Evolutionary conservation across 2,329 filamentous ascomycete species (phyloP).

Genomic region (Alternaria consortialis): DNA sequence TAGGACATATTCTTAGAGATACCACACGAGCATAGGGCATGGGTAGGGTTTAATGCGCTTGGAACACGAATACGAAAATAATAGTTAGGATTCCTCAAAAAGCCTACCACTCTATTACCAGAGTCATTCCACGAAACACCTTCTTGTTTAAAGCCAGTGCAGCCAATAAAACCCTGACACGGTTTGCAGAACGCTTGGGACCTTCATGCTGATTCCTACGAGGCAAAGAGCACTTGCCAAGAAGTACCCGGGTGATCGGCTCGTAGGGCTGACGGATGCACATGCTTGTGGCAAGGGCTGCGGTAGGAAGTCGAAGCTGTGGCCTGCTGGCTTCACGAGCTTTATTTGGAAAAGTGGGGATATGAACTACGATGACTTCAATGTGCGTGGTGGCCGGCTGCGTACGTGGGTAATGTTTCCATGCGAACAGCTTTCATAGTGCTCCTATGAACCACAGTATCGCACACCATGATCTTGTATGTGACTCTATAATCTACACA

Average conservation of each 20-base stretch:
- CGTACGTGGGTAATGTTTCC: not conserved
- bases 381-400: not conserved
- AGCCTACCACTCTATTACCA: not conserved
- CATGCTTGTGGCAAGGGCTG: not conserved
- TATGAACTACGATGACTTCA: not conserved
- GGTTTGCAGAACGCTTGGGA: not conserved
- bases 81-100: not conserved
- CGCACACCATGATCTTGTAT: not conserved
- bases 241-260: conserved; percentile 1
- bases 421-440: not conserved
- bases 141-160: not conserved
- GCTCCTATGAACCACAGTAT: not conserved
- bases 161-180: not conserved
- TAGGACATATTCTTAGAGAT: conserved; percentile 15
- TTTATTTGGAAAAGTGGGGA: not conserved
- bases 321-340: not conserved
- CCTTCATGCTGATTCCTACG: not conserved
- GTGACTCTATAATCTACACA: not conserved
- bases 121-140: not conserved
- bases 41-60: not conserved
- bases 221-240: not conserved
- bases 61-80: not conserved
- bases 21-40: conserved; percentile 13
- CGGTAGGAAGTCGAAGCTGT: not conserved
- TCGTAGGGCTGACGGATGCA: conserved; percentile 6